Conservation (phyloP, 768 basidiomycete genomes). For the Hysterangium stoloniferum region DNA sequence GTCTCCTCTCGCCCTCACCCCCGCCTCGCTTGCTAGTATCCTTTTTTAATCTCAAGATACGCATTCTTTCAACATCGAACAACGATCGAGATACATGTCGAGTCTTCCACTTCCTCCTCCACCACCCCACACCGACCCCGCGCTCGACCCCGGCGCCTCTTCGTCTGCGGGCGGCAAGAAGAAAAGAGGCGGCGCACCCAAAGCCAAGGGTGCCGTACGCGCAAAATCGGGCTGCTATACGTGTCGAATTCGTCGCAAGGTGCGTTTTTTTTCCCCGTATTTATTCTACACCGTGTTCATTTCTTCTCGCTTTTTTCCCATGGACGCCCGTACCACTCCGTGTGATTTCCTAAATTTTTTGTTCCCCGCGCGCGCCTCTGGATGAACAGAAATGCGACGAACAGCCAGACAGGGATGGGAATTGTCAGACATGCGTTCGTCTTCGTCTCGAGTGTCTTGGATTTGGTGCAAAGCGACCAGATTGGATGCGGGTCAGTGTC, state of each 20-base stretch:
- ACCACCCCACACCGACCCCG: slow-evolving; percentile 32
- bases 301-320: neutral
- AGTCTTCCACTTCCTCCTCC: slow-evolving; percentile 22
- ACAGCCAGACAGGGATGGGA: slow-evolving; percentile 48
- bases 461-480: slow-evolving; percentile 78
- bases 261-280: slow-evolving; percentile 22
- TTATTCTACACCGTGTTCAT: neutral
- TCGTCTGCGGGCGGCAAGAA: slow-evolving; percentile 10
- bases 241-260: slow-evolving; percentile 81
- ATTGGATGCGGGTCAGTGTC: slow-evolving; percentile 68
- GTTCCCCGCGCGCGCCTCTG: slow-evolving; percentile 14
- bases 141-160: slow-evolving; percentile 16
- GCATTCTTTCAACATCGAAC: slow-evolving; percentile 16
- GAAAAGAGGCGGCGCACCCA: slow-evolving; percentile 47
- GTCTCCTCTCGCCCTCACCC: slow-evolving; percentile 27
- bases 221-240: slow-evolving; percentile 89
- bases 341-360: slow-evolving; percentile 7
- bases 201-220: slow-evolving; percentile 73
- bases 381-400: slow-evolving; percentile 75
- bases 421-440: slow-evolving; percentile 70
- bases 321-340: slow-evolving; percentile 6
- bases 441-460: slow-evolving; percentile 80
- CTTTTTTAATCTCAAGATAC: slow-evolving; percentile 15
- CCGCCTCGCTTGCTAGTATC: slow-evolving; percentile 14
- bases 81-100: slow-evolving; percentile 16